Evolutionary conservation across 345 rosid species (phyloP), one percentile per base, ranked within the genome.

Genomic region (Eucalyptus marginata): DNA sequence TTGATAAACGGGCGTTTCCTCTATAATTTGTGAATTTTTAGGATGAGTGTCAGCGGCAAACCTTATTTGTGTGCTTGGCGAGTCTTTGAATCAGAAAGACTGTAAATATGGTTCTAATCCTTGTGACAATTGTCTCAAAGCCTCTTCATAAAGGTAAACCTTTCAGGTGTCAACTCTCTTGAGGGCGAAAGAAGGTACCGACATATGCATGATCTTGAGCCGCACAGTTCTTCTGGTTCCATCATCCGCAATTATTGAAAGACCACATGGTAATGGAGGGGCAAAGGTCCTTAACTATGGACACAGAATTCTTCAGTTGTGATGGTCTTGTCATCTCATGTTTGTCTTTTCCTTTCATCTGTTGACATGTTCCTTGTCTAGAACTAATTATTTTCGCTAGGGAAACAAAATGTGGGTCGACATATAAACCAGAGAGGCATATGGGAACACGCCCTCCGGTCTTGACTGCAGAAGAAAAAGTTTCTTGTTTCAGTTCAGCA

Each of bases 31-130:
- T 5, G 5, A 86, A 89, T 44, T 87, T 90, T 76, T 89, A 96
- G 98, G 93, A 88, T 79, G 96, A 97, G 92, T 97, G 97, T 91
- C 91, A 95, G 88, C 93, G 96, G 89, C 97, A 98, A 89, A 92
- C 94, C 58, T 91, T 98, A 88, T 97, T 96, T 13, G 94, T 91
- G 71, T 94, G 96, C 92, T 97, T 90, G 99, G 96, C 88, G 97
- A 96, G 87, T 90, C 94, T 64, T 94, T 95, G 89, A 97, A 96
- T 87, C 88, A 88, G 66, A 94, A 93, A 71, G 88, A 88, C 52
- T 97, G 99, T 92, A 95, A 94, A 93, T 79, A 88, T 80, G 95
- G 97, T 87, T 88, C 93, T 50, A 93, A 90, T 91, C 98, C 97
- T 5, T 98, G 97, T 83, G 97, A 97, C 92, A 94, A 95, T 91